Conservation (phyloP, 2,329 filamentous ascomycete genomes). For the Sporothrix mexicana region DNA sequence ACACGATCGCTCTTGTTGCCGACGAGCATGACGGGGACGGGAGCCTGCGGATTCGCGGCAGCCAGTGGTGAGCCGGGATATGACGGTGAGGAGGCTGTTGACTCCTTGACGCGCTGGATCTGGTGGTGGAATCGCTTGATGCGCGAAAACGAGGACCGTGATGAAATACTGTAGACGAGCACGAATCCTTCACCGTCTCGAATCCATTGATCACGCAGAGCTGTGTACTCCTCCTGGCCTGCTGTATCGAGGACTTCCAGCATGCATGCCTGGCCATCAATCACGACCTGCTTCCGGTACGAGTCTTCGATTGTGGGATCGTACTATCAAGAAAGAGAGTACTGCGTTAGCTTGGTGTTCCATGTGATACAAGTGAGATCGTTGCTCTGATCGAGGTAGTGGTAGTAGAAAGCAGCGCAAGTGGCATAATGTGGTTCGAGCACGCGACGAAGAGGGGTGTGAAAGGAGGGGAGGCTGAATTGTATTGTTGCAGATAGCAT, state of each 20-base stretch:
- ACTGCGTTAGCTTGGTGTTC: constrained; percentile 24
- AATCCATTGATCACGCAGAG: constrained; percentile 96
- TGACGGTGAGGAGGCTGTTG: constrained; percentile 74
- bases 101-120: constrained; percentile 97
- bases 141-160: constrained; percentile 89
- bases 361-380: constrained; percentile 13
- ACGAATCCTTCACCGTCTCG: constrained; percentile 97
- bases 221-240: constrained; percentile 98
- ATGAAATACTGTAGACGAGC: constrained; percentile 97
- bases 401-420: constrained; percentile 14
- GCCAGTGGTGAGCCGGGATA: constrained; percentile 77
- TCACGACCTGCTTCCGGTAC: constrained; percentile 87
- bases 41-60: constrained; percentile 63
- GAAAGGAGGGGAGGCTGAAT: constrained; percentile 3
- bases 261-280: constrained; percentile 95
- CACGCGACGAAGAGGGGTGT: not conserved
- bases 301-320: constrained; percentile 89
- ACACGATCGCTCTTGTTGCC: constrained; percentile 98
- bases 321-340: constrained; percentile 58
- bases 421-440: constrained; percentile 15
- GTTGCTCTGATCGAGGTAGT: not conserved
- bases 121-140: constrained; percentile 97
- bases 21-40: constrained; percentile 95
- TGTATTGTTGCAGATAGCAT: not conserved
- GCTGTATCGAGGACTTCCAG: constrained; percentile 96